Base-by-base conservation (phyloP, 371 early-diverging fungal species). In the Lichtheimia ornata region DNA sequence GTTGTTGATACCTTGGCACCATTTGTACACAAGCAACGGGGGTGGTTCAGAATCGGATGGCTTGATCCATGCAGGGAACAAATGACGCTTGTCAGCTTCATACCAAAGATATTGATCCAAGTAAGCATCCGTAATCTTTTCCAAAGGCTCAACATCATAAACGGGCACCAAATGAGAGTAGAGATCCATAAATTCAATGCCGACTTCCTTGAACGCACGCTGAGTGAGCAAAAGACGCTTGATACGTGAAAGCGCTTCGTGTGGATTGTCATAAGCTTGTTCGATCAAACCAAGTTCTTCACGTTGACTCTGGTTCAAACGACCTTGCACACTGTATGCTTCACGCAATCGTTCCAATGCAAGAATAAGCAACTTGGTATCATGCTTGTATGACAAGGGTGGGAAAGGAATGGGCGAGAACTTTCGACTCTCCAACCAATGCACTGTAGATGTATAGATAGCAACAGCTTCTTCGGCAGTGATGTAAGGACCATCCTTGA, bases 61-160 rank as follows among this genome's bases (percentile, higher is more conserved):
- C 69, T 99, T 98, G 72, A 98, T 94, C 96, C 97, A 98, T 20
- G 93, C 85, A 35, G 97, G 97, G 90, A 97, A 98, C 55, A 97
- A 79, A 57, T 93, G 88, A 27, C 84, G 78, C 60, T 88, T 88
- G 30, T 87, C 86, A 13, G 97, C 96, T 70, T 99, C 98, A 73
- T 99, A 98, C 97, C 98, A 99, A 22, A 99, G 84, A 71, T 99
- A 99, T 71, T 98, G 98, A 75, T 98, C 98, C 59, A 99, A 82
- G 67, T 98, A 99, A 15, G 98, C 97, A 79, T 99, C 99, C 0
- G 96, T 95, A 57, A 99, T 96, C 84, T 97, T 98, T 72, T 99
- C 99, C 41, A 99, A 79, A 27, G 98, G 96, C 69, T 97, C 98
- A 6, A 99, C 89, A 64, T 97, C 95, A 75, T 97, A 98, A 6